Evolutionary conservation across 1,284 basidiomycete species (phyloP).

Genomic region (Agroathelia rolfsii): DNA sequence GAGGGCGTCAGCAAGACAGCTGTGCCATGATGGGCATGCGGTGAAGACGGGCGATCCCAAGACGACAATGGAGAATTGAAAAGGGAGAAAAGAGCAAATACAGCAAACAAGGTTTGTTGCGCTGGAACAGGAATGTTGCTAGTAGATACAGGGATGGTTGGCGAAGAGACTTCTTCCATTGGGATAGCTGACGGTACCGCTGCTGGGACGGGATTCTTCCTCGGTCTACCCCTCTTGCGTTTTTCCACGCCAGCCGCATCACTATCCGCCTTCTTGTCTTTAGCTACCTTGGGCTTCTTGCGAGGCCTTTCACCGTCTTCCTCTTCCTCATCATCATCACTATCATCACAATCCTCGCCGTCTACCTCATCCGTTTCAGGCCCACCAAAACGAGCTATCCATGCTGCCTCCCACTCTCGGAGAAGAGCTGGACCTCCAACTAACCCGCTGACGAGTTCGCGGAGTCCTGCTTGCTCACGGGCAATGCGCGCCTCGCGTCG

Average conservation of each 20-base stretch:
- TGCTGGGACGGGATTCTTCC: slow-evolving; percentile 38
- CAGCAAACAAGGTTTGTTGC: slow-evolving; percentile 64
- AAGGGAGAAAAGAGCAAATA: slow-evolving; percentile 67
- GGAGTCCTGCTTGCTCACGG: slow-evolving; percentile 63
- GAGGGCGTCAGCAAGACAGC: too few relatives aligned
- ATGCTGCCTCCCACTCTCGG: slow-evolving; percentile 65
- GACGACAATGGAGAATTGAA: slow-evolving; percentile 60
- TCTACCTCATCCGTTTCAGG: slow-evolving; percentile 64
- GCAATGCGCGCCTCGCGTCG: slow-evolving; percentile 60
- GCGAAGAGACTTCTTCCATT: slow-evolving; percentile 9
- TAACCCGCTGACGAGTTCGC: slow-evolving; percentile 52
- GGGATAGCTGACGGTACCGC: too few relatives aligned
- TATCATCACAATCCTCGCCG: slow-evolving; percentile 29
- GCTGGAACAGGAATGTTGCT: slow-evolving; percentile 18
- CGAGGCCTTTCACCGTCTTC: slow-evolving; percentile 40
- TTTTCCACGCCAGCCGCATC: slow-evolving; percentile 37
- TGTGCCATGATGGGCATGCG: slow-evolving; percentile 18
- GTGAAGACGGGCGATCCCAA: slow-evolving; percentile 21
- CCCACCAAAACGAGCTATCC: slow-evolving; percentile 62
- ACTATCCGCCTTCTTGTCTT: slow-evolving; percentile 12
- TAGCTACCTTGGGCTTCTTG: slow-evolving; percentile 42
- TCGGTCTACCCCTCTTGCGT: slow-evolving; percentile 70
- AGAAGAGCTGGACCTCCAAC: slow-evolving; percentile 62
- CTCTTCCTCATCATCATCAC: slow-evolving; percentile 37
- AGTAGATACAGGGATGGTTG: too few relatives aligned